Evolutionary conservation across 1,284 basidiomycete species (phyloP), one percentile per base, ranked within the genome.

Genomic region (Rhodofomes roseus): DNA sequence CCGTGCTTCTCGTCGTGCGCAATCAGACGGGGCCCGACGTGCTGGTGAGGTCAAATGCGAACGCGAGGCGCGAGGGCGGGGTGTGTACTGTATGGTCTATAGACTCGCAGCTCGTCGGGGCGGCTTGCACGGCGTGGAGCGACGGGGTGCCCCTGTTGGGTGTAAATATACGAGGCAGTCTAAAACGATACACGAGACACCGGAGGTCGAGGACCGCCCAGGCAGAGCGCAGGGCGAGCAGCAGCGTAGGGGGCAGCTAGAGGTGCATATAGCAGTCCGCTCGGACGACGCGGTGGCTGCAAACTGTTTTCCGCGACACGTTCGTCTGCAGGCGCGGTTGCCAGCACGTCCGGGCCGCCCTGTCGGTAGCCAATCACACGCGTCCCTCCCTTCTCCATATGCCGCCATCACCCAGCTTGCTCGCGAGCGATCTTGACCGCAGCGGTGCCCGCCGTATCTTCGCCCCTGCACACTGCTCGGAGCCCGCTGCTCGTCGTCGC

Each of bases 61-160:
- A 25, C 36, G 18, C 29, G 40, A 22, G n/a, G 31, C 20, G 46
- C 29, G 31, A 36, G 27, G n/a, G 22, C 20, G 51, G 4, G 18
- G 51, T 1, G n/a, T n/a, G n/a, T n/a, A n/a, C n/a, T 16, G 37
- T 18, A 20, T 9, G 43, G 55, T 56, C 41, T 56, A 34, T 44
- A 20, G 1, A 40, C 41, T 56, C 11, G 9, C 4, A 55, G 29
- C 18, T 5, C 25, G 53, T 16, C 39, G 25, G 7, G 46, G 56
- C 56, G 56, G 56, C 56, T 57, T 37, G 56, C 43, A 51, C 56
- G 46, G 56, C 27, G 25, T 56, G 55, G 55, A 56, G 55, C 43
- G 43, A 36, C n/a, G 31, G 39, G 29, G 43, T 44, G 20, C 11
- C 22, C 43, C 5, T 25, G 4, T 48, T 27, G 46, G 27, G 16